Percentiles rank a stretch among this genome's conserved stretches.
phyloP scores from a whole-genome alignment of 2,329 filamentous ascomycete species.

The Tolypocladium cylindrosporum region DNA sequence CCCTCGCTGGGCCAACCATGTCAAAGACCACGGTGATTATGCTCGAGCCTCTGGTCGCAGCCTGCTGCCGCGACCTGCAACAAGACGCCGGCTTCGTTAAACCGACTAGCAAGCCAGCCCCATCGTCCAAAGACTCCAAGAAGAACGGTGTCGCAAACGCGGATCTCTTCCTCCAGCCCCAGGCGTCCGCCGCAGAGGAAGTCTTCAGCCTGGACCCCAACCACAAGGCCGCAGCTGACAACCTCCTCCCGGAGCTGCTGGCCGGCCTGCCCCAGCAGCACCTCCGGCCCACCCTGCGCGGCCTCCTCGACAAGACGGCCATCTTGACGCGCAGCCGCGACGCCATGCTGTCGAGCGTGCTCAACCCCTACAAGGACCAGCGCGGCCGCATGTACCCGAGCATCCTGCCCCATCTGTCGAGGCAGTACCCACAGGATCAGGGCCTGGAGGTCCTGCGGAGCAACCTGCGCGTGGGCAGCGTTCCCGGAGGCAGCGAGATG shows the following conservation, averaged over 20 bases:
- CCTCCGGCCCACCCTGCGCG: constrained; percentile 61
- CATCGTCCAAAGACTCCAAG: constrained; percentile 17
- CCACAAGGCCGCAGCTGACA: constrained; percentile 46
- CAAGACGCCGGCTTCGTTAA: constrained; percentile 39
- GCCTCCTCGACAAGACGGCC: constrained; percentile 70
- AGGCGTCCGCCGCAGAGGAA: constrained; percentile 21
- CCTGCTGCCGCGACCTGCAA: constrained; percentile 68
- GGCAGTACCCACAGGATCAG: constrained; percentile 51
- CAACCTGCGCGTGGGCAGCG: constrained; percentile 37
- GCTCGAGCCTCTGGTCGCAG: constrained; percentile 50
- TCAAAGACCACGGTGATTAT: constrained; percentile 55
- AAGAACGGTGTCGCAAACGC: constrained; percentile 49
- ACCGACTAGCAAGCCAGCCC: constrained; percentile 19
- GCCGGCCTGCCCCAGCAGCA: constrained; percentile 53
- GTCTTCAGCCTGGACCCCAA: constrained; percentile 26
- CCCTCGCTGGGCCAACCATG: constrained; percentile 54
- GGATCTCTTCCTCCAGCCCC: constrained; percentile 54
- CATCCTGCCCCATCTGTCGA: constrained; percentile 69
- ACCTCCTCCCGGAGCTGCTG: constrained; percentile 54
- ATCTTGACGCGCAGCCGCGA: constrained; percentile 59
- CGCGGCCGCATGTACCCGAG: constrained; percentile 58
- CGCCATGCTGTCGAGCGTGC: constrained; percentile 70
- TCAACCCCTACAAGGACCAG: constrained; percentile 62
- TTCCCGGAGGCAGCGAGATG: constrained; percentile 14
- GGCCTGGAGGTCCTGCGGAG: constrained; percentile 62